Conservation (phyloP, 345 rosid species). For the Orychophragmus violaceus region DNA sequence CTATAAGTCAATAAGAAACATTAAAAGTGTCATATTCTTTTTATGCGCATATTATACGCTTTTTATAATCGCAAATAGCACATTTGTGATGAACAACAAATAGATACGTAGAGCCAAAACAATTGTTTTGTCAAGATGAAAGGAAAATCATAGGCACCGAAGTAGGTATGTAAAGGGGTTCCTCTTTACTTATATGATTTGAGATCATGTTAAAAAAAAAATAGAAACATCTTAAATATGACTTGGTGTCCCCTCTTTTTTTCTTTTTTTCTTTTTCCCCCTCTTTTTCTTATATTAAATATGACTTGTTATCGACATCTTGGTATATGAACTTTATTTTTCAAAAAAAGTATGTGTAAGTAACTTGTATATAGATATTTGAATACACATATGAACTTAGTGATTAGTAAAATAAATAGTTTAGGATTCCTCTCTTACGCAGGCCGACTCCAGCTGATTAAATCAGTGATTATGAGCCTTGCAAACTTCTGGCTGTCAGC, state of each 20-base stretch:
- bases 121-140: conserved; percentile 1
- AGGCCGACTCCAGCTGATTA: no score
- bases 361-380: not conserved
- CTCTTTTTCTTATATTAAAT: not conserved
- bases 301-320: not conserved
- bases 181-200: conserved; percentile 7
- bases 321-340: not conserved
- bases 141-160: not conserved
- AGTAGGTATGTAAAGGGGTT: conserved; percentile 19
- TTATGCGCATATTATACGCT: not conserved
- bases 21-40: conserved; percentile 4
- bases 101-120: conserved; percentile 3
- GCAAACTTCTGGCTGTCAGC: no score
- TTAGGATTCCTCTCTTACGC: no score
- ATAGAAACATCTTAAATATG: not conserved
- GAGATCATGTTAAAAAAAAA: not conserved
- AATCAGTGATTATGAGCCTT: no score
- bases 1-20: conserved; percentile 16
- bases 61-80: not conserved
- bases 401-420: not conserved
- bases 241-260: conserved; percentile 8
- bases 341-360: not conserved
- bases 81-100: not conserved
- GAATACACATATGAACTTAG: not conserved
- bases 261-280: not conserved